These are phyloP conservation scores for Nicotiana attenuata DNA, from an alignment of 257 asterid species.

Conservation along the genomic window DNA sequence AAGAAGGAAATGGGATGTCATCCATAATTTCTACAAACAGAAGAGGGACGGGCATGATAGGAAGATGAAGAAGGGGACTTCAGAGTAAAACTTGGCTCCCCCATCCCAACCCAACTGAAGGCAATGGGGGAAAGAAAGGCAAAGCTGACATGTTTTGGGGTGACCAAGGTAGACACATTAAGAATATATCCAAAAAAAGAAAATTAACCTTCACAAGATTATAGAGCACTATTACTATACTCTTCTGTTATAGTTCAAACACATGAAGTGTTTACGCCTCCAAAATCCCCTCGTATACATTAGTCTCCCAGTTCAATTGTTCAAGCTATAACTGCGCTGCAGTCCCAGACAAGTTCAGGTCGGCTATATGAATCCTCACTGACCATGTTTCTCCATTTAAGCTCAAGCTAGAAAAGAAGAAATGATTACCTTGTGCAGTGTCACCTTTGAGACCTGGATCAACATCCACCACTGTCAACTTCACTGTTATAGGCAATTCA, in stretches of 20 bases:
- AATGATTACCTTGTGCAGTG: conserved; percentile 85
- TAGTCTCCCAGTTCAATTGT: neutral
- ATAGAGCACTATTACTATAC: neutral
- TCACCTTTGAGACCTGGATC: conserved; percentile 97
- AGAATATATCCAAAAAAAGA: neutral
- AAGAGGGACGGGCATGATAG: neutral
- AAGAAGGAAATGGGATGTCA: neutral
- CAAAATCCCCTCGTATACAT: neutral
- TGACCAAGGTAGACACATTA: neutral
- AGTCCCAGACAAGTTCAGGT: no score
- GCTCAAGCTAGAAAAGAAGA: neutral
- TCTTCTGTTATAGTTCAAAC: neutral
- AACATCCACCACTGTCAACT: conserved; percentile 76
- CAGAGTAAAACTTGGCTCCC: neutral
- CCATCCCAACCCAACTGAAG: neutral
- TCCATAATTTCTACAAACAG: neutral
- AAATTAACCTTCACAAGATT: neutral
- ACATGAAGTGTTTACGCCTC: neutral
- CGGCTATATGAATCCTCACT: no score
- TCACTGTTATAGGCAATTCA: conserved; percentile 89
- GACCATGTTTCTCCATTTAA: no score
- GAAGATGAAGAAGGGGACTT: neutral
- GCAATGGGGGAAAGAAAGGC: neutral
- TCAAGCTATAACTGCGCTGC: no score
- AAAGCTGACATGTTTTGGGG: neutral